phyloP scores from a whole-genome alignment of 768 basidiomycete species.

The Tephrocybe sp. region DNA sequence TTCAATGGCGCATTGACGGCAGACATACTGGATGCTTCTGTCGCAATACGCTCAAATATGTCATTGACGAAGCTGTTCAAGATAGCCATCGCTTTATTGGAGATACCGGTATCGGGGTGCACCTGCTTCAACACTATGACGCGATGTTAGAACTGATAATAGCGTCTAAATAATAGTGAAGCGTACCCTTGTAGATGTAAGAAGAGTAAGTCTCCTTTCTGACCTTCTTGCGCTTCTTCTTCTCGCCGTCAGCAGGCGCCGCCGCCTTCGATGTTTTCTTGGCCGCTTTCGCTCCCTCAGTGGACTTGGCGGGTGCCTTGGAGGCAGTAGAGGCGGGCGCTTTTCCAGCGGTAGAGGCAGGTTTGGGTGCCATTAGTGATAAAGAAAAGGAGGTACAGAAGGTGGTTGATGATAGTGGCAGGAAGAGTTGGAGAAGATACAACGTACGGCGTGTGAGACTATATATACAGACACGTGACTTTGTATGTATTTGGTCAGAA shows the following conservation, averaged over 20 bases:
- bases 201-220: slow-evolving; percentile 93
- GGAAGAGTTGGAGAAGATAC: slow-evolving; percentile 19
- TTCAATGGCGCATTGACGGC: background rate
- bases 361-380: slow-evolving; percentile 63
- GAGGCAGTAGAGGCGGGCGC: slow-evolving; percentile 70
- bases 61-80: slow-evolving; percentile 96
- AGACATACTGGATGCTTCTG: slow-evolving; percentile 82
- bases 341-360: slow-evolving; percentile 84
- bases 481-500: slow-evolving; percentile 35
- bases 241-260: slow-evolving; percentile 66
- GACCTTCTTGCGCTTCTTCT: slow-evolving; percentile 86
- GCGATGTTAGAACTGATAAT: background rate
- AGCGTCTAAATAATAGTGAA: background rate
- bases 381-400: slow-evolving; percentile 9
- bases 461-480: slow-evolving; percentile 38
- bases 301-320: slow-evolving; percentile 72
- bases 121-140: slow-evolving; percentile 88
- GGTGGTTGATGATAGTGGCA: slow-evolving; percentile 20
- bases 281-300: slow-evolving; percentile 66
- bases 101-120: slow-evolving; percentile 98
- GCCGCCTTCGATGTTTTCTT: slow-evolving; percentile 78
- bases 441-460: slow-evolving; percentile 17
- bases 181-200: slow-evolving; percentile 86
- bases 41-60: slow-evolving; percentile 91
- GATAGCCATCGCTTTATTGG: slow-evolving; percentile 98